Evolutionary conservation across 208 protist species (phyloP).

Genomic region (Willaertia magna): DNA sequence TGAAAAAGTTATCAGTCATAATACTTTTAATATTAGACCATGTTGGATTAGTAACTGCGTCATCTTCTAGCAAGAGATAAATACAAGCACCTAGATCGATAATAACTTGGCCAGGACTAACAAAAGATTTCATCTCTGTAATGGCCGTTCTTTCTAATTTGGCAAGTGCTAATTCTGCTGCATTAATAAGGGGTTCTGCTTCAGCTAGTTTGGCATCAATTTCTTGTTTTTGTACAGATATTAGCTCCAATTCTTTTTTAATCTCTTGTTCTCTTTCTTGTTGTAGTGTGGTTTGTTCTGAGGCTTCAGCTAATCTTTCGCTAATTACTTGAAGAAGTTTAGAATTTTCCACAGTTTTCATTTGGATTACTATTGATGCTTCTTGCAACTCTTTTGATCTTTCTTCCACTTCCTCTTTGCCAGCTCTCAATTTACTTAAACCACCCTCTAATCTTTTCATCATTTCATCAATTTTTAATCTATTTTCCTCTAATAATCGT

Average conservation of each 20-base stretch:
- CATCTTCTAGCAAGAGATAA: slow-evolving; percentile 40
- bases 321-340: slow-evolving; percentile 75
- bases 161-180: slow-evolving; percentile 85
- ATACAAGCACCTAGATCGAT: slow-evolving; percentile 80
- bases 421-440: slow-evolving; percentile 83
- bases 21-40: slow-evolving; percentile 50
- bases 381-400: slow-evolving; percentile 79
- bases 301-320: slow-evolving; percentile 63
- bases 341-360: slow-evolving; percentile 81
- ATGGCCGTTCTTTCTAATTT: slow-evolving; percentile 87
- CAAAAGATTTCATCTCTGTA: slow-evolving; percentile 88
- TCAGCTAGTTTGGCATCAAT: slow-evolving; percentile 80
- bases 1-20: slow-evolving; percentile 50
- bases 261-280: slow-evolving; percentile 73
- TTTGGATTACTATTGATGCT: slow-evolving; percentile 78
- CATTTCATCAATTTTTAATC: slow-evolving; percentile 77
- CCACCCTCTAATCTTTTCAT: slow-evolving; percentile 86
- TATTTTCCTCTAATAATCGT: slow-evolving; percentile 72
- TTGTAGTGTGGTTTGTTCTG: slow-evolving; percentile 67
- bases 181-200: slow-evolving; percentile 82
- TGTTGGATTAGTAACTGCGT: slow-evolving; percentile 14
- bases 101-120: slow-evolving; percentile 79
- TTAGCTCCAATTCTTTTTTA: slow-evolving; percentile 65
- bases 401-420: slow-evolving; percentile 84
- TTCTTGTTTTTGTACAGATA: slow-evolving; percentile 74